Conservation (phyloP, 768 basidiomycete genomes). For the Tylopilus sp. region DNA sequence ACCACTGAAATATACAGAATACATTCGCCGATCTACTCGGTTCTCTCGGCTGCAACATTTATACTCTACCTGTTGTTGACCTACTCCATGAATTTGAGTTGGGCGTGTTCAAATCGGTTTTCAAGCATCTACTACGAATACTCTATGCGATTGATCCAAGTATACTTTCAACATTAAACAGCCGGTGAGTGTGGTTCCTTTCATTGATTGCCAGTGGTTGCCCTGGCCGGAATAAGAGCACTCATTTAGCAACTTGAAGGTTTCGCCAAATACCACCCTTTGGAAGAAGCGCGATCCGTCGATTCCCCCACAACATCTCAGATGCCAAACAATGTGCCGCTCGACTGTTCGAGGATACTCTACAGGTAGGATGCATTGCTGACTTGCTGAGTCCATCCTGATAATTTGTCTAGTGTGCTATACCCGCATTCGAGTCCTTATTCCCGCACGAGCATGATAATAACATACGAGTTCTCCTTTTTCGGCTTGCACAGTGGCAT, state of each 20-base stretch:
- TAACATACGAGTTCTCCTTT: conserved; percentile 21
- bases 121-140: conserved; percentile 37
- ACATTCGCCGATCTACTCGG: conserved; percentile 27
- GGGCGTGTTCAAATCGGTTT: conserved; percentile 36
- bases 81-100: conserved; percentile 42
- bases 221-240: too few species aligned
- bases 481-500: conserved; percentile 32
- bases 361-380: conserved; percentile 30
- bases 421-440: conserved; percentile 33
- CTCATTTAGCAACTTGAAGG: conserved; percentile 3
- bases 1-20: conserved; percentile 26
- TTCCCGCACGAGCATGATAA: conserved; percentile 24
- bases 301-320: conserved; percentile 34
- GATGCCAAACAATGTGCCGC: conserved; percentile 37
- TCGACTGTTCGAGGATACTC: conserved; percentile 40
- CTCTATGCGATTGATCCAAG: conserved; percentile 13
- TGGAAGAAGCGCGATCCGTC: conserved; percentile 31
- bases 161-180: conserved; percentile 22
- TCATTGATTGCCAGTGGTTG: too few species aligned
- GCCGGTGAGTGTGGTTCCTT: conserved; percentile 12
- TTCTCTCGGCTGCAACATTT: conserved; percentile 23
- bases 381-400: neutral
- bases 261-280: conserved; percentile 21
- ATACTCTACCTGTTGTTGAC: conserved; percentile 30
- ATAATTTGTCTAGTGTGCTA: conserved; percentile 24